Evolutionary conservation across 345 rosid species (phyloP).

Genomic region (Firmiana major): DNA sequence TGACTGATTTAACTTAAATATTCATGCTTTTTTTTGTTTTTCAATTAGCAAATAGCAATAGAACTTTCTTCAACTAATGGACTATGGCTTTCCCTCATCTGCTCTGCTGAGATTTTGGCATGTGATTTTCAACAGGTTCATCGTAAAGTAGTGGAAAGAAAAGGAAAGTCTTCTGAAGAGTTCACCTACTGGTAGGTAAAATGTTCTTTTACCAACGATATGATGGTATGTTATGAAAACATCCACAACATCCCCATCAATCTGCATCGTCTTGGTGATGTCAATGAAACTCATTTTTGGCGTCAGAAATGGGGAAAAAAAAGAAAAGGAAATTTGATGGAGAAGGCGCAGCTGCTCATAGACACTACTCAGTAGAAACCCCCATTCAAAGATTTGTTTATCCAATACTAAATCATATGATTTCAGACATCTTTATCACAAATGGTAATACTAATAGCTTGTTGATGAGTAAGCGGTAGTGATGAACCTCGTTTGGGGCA

Average conservation of each 20-base stretch:
- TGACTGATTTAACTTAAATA: too few relatives aligned
- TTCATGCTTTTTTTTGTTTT: too few relatives aligned
- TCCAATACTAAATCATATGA: too few relatives aligned
- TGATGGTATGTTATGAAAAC: not conserved
- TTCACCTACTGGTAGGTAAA: conserved; percentile 16
- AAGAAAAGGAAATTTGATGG: not conserved
- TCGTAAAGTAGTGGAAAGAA: not conserved
- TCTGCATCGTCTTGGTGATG: not conserved
- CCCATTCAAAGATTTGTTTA: not conserved
- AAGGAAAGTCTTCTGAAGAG: not conserved
- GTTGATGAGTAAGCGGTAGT: not conserved
- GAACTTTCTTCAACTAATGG: not conserved
- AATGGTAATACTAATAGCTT: not conserved
- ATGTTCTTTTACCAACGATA: not conserved
- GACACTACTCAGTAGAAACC: not conserved
- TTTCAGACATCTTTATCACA: too few relatives aligned
- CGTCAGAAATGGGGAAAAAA: not conserved
- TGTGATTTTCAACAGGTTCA: not conserved
- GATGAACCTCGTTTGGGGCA: not conserved
- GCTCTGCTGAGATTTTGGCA: not conserved
- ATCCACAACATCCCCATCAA: not conserved
- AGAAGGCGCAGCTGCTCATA: not conserved
- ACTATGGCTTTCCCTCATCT: not conserved
- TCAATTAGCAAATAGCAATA: too few relatives aligned
- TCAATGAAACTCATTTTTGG: not conserved